Percentiles rank a stretch among this genome's conserved stretches.
Conservation (phyloP, 2,329 filamentous ascomycete species). For the Fusarium albosuccineum region DNA sequence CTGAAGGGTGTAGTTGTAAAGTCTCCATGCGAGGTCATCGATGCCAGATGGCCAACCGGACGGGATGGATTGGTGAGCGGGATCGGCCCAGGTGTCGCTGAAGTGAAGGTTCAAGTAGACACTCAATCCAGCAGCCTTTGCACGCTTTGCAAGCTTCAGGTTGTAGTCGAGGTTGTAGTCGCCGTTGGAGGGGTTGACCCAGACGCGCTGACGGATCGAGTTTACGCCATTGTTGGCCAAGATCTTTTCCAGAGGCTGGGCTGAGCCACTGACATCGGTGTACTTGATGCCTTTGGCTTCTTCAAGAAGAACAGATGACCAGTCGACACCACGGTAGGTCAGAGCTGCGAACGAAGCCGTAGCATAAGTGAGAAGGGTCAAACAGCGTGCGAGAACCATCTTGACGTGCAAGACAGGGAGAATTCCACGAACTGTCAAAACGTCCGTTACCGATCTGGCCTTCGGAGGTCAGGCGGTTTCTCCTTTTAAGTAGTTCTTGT, state of each 20-base stretch:
- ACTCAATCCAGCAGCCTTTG: slow-evolving; percentile 71
- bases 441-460: too few species aligned
- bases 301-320: slow-evolving; percentile 75
- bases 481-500: slow-evolving; percentile 14
- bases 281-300: slow-evolving; percentile 73
- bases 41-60: slow-evolving; percentile 73
- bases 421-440: too few species aligned
- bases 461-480: not conserved
- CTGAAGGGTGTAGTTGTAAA: slow-evolving; percentile 77
- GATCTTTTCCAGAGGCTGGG: slow-evolving; percentile 72
- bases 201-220: slow-evolving; percentile 77
- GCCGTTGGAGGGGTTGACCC: slow-evolving; percentile 76
- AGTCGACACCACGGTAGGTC: slow-evolving; percentile 76
- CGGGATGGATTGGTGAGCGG: slow-evolving; percentile 71
- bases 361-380: slow-evolving; percentile 30
- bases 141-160: slow-evolving; percentile 73
- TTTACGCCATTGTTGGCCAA: slow-evolving; percentile 73
- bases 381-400: slow-evolving; percentile 30
- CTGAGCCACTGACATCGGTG: slow-evolving; percentile 64
- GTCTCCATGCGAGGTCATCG: slow-evolving; percentile 68
- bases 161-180: slow-evolving; percentile 79
- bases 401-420: not conserved
- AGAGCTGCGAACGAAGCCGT: slow-evolving; percentile 59
- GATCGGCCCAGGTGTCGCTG: slow-evolving; percentile 80
- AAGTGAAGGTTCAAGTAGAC: slow-evolving; percentile 75